Evolutionary conservation across 176 grass and related monocot species (phyloP).

Genomic region (Oryza coarctata): DNA sequence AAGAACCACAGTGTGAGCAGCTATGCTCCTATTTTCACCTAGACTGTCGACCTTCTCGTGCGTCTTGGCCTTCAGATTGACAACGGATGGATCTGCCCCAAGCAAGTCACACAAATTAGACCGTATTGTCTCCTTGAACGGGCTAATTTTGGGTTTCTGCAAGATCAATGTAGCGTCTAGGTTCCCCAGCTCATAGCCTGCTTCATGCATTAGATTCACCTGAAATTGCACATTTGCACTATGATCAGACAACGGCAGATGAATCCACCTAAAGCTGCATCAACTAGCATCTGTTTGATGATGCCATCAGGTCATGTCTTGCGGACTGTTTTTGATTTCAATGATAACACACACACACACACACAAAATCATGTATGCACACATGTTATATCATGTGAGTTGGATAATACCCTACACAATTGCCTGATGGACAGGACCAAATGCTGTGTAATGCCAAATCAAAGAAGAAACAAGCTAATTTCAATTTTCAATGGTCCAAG

Average conservation of each 20-base stretch:
- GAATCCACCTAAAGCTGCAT: background rate
- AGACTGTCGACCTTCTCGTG: slow-evolving; percentile 98
- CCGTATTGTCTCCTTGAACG: slow-evolving; percentile 86
- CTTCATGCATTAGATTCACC: slow-evolving; percentile 94
- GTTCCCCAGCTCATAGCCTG: slow-evolving; percentile 91
- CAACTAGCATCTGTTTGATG: background rate
- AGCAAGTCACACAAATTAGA: slow-evolving; percentile 84
- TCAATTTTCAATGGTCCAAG: background rate
- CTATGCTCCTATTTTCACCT: slow-evolving; percentile 95
- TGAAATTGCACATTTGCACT: slow-evolving; percentile 54
- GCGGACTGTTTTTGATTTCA: background rate
- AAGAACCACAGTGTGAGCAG: slow-evolving; percentile 92
- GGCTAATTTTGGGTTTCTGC: slow-evolving; percentile 90
- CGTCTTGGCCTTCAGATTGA: slow-evolving; percentile 97
- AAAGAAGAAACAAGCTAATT: slow-evolving; percentile 6
- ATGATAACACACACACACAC: background rate
- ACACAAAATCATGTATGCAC: background rate
- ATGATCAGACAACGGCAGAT: background rate
- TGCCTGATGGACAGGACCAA: background rate
- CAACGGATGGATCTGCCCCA: slow-evolving; percentile 72
- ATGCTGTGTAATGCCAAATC: background rate
- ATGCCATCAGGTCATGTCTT: background rate
- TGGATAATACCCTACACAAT: background rate
- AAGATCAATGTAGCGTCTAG: slow-evolving; percentile 90
- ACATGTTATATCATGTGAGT: background rate